Percentiles rank a stretch among this genome's conserved stretches.
Evolutionary conservation across 345 rosid species (phyloP).

Genomic region (Arabis alpina): DNA sequence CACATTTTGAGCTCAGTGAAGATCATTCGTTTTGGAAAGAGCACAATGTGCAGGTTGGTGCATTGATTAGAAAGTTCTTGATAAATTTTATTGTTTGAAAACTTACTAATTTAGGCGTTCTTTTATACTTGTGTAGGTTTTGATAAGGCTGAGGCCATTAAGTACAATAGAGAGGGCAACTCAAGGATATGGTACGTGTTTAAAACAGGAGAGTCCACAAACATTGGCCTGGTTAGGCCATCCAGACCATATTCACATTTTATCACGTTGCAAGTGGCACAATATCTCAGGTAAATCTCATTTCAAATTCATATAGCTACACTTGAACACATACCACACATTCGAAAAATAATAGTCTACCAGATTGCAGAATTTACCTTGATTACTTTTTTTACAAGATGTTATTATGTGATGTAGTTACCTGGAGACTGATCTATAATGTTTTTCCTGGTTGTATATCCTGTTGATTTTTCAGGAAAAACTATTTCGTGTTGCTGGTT

Average conservation of each 20-base stretch:
- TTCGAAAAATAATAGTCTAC: too few relatives aligned
- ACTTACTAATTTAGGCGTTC: conserved; percentile 16
- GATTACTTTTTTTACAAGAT: background rate
- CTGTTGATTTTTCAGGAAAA: conserved; percentile 58
- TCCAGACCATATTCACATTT: conserved; percentile 93
- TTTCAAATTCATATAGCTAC: conserved; percentile 5
- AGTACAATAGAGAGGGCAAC: conserved; percentile 63
- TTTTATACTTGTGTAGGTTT: conserved; percentile 54
- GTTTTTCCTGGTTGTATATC: conserved; percentile 26
- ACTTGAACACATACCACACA: conserved; percentile 5
- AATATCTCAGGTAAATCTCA: conserved; percentile 70
- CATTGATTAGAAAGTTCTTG: background rate
- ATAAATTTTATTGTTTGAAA: background rate
- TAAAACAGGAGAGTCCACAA: conserved; percentile 81
- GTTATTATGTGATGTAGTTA: conserved; percentile 21
- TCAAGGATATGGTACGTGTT: conserved; percentile 69
- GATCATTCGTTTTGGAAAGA: conserved; percentile 84
- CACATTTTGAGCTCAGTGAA: conserved; percentile 77
- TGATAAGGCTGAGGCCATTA: conserved; percentile 84
- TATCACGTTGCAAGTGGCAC: conserved; percentile 82
- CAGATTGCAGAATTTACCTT: background rate
- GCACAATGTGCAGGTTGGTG: conserved; percentile 84
- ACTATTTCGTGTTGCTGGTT: conserved; percentile 74
- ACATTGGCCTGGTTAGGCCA: conserved; percentile 82
- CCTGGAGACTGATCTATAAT: conserved; percentile 5